phyloP scores from a whole-genome alignment of 192 early-diverging fungal species.

The Coemansia sp. region DNA sequence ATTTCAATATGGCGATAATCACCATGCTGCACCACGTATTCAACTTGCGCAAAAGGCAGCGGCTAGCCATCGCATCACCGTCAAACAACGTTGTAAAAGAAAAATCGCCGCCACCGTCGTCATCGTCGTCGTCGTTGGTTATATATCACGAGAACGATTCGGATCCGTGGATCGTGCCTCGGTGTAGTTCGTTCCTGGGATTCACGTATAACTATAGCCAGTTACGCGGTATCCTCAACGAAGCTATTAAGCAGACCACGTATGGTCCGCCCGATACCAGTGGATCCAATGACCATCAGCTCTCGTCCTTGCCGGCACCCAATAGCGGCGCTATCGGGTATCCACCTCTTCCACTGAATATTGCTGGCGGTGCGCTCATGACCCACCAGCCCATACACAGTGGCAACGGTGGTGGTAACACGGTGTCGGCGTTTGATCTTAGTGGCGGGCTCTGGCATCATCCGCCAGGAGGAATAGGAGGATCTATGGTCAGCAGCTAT shows the following conservation, averaged over 20 bases:
- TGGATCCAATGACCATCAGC: conserved; percentile 1
- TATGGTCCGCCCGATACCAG: conserved; percentile 46
- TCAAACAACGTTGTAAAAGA: too few relatives aligned
- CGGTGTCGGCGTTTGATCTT: conserved; percentile 3
- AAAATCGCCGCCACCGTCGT: not conserved
- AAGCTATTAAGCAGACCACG: conserved; percentile 51
- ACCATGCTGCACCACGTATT: conserved; percentile 57
- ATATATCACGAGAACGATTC: conserved; percentile 37
- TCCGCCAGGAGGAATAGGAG: too few relatives aligned
- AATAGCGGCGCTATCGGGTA: not conserved
- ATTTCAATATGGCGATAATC: conserved; percentile 58
- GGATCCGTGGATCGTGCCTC: conserved; percentile 56
- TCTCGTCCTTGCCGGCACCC: not conserved
- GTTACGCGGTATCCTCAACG: conserved; percentile 49
- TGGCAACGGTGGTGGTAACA: not conserved
- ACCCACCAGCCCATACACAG: not conserved
- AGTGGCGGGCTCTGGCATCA: conserved; percentile 25
- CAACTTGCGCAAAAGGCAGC: conserved; percentile 50
- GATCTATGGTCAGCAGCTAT: not conserved
- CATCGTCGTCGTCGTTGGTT: not conserved
- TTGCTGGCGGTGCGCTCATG: not conserved
- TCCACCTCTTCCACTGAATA: too few relatives aligned
- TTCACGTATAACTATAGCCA: conserved; percentile 50
- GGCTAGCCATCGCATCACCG: conserved; percentile 24
- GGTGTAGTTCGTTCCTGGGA: conserved; percentile 52